These are phyloP conservation scores for Leishmania mexicana DNA, from an alignment of 208 protist genomes.

Conservation along the genomic window DNA sequence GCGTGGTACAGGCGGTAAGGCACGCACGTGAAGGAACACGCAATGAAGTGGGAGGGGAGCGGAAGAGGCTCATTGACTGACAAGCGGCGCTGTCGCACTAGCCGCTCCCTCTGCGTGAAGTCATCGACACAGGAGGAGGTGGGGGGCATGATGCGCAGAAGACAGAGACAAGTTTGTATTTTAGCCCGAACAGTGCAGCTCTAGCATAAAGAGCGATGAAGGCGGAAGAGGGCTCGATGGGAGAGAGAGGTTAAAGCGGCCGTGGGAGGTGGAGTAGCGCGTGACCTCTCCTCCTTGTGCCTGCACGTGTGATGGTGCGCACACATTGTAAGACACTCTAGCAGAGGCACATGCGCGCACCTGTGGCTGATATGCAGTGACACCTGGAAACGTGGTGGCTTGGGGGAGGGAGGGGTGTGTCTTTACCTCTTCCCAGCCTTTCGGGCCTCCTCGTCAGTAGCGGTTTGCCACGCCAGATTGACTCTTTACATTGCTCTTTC, in stretches of 20 bases:
- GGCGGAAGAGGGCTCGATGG: not conserved
- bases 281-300: not conserved
- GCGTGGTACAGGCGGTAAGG: not conserved
- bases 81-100: not conserved
- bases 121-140: not conserved
- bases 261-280: not conserved
- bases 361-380: not conserved
- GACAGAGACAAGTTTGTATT: not conserved
- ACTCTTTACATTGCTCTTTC: not conserved
- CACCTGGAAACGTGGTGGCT: too few relatives aligned
- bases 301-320: not conserved
- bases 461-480: not conserved
- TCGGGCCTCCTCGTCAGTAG: not conserved
- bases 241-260: not conserved
- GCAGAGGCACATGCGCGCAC: not conserved
- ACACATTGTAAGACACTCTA: not conserved
- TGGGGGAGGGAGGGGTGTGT: not conserved
- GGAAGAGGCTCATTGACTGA: not conserved
- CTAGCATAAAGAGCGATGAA: not conserved
- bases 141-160: not conserved
- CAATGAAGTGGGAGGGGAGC: not conserved
- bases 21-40: not conserved
- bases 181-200: not conserved
- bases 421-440: not conserved
- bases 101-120: not conserved